These are phyloP conservation scores for Aaosphaeria arxii DNA, from an alignment of 2,329 filamentous ascomycete species.

Conservation along the genomic window DNA sequence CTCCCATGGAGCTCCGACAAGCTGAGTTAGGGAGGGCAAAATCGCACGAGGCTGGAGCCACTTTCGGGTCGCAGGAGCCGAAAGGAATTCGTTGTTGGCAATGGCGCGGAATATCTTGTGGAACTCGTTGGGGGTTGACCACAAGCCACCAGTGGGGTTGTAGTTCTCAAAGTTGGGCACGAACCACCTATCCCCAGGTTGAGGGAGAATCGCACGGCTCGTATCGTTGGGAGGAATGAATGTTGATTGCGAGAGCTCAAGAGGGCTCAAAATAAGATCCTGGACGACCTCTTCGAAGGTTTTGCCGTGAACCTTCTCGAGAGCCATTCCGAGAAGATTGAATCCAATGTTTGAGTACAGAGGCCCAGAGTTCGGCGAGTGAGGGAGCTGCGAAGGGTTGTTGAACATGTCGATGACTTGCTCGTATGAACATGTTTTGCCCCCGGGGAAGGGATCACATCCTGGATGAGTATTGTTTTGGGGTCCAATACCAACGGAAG, in stretches of 20 bases:
- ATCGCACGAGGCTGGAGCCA: constrained; percentile 22
- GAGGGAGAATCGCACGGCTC: constrained; percentile 14
- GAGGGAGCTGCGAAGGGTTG: constrained; percentile 12
- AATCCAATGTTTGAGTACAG: constrained; percentile 2
- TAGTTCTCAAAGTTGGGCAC: constrained; percentile 18
- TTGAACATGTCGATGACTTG: constrained; percentile 23
- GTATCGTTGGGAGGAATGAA: constrained; percentile 12
- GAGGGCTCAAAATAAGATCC: constrained; percentile 17
- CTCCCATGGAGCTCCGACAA: constrained; percentile 26
- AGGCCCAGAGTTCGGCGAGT: constrained; percentile 4
- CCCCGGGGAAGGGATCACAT: constrained; percentile 20
- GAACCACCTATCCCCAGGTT: constrained; percentile 16
- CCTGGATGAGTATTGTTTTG: constrained; percentile 15
- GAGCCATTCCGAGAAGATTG: constrained; percentile 10
- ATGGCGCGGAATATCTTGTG: constrained; percentile 17
- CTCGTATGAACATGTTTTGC: neutral
- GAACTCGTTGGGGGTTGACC: constrained; percentile 22
- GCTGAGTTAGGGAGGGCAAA: constrained; percentile 16
- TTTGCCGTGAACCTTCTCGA: constrained; percentile 15
- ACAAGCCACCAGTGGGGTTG: constrained; percentile 23
- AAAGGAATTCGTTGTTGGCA: constrained; percentile 12
- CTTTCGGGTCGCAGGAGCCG: constrained; percentile 9
- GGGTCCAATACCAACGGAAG: constrained; percentile 14
- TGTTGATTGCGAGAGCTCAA: constrained; percentile 12
- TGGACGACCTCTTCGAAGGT: constrained; percentile 17